Evolutionary conservation across 2,329 filamentous ascomycete genomes (phyloP), one percentile per base, ranked within the genome.

Genomic region (Myotisia sp.): DNA sequence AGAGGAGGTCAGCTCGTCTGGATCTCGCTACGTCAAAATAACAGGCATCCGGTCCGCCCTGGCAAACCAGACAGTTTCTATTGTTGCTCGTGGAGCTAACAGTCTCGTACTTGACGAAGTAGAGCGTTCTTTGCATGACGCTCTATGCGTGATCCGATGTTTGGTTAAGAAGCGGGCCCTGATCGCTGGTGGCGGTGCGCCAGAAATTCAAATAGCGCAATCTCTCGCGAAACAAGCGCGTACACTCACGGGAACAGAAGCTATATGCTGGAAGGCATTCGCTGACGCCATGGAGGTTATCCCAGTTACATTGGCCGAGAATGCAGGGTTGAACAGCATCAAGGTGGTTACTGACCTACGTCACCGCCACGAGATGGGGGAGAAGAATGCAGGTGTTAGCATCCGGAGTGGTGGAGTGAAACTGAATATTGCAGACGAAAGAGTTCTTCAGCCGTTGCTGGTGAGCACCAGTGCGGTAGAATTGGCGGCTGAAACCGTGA

Each of bases 91-190:
- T 42, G 90, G 90, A 46, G 90, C 90, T 56, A 98, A 98, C 69
- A 73, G 69, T 40, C 69, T 98, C 44, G 94, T 98, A 52, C 68
- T 98, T 32, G 90, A 98, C 54, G 90, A 98, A 64, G 92, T 90
- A 1, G 90, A 95, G 69, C 83, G 90, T 49, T 90, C 81, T 46
- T 71, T 98, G 36, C 90, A 98, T 68, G 90, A 98, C 51, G 90
- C 90, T 19, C 84, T 95, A 44, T 98, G 90, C 56, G 90, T 95
- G 33, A 86, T 98, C 48, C 80, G 90, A 49, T 98, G 90, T 55
- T 65, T 98, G 41, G 90, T 98, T 47, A 98, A 98, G 76, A 98
- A 95, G 75, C 92, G 92, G 65, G 90, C 90, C n/a, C 74, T 98
- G 37, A 92, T 98, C 50, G 87, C 92, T 9, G 90, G 90, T 59